phyloP scores from a whole-genome alignment of 352 stramenopile genomes.

The Phytophthora melonis region DNA sequence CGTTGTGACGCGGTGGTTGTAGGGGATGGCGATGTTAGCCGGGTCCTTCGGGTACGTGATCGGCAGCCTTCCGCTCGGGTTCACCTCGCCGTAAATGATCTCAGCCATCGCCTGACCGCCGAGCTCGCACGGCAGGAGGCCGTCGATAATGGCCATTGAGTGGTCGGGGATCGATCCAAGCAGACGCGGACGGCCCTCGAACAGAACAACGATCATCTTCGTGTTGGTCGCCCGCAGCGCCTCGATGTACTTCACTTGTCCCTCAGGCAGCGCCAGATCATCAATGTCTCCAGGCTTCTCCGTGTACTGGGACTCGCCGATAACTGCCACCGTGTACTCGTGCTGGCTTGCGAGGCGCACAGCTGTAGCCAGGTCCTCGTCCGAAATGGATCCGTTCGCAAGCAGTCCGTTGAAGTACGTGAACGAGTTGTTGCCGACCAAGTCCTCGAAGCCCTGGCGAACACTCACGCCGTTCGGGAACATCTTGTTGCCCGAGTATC shows the following conservation, averaged over 20 bases:
- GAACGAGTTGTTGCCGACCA: constrained; percentile 35
- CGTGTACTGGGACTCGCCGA: constrained; percentile 83
- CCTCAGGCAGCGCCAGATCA: constrained; percentile 64
- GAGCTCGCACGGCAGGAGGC: constrained; percentile 71
- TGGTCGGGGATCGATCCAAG: constrained; percentile 58
- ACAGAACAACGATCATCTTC: constrained; percentile 83
- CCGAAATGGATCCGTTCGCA: constrained; percentile 55
- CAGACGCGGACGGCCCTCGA: constrained; percentile 80
- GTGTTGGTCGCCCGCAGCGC: constrained; percentile 65
- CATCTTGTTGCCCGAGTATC: constrained; percentile 64
- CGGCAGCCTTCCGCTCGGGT: constrained; percentile 79
- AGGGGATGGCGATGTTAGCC: constrained; percentile 67
- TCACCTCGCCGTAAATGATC: constrained; percentile 79
- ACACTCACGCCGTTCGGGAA: constrained; percentile 62
- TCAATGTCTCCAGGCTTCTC: constrained; percentile 89
- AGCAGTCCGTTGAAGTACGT: constrained; percentile 65
- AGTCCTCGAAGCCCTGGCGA: constrained; percentile 52
- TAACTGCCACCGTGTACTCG: constrained; percentile 69
- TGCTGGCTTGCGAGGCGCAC: constrained; percentile 54
- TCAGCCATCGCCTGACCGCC: constrained; percentile 86
- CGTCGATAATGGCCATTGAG: constrained; percentile 76
- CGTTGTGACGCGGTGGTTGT: constrained; percentile 70
- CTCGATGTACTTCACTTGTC: constrained; percentile 81
- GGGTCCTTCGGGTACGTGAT: constrained; percentile 83
- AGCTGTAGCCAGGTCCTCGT: constrained; percentile 52